Evolutionary conservation across 768 basidiomycete genomes (phyloP).

Genomic region (Collybia sp.): DNA sequence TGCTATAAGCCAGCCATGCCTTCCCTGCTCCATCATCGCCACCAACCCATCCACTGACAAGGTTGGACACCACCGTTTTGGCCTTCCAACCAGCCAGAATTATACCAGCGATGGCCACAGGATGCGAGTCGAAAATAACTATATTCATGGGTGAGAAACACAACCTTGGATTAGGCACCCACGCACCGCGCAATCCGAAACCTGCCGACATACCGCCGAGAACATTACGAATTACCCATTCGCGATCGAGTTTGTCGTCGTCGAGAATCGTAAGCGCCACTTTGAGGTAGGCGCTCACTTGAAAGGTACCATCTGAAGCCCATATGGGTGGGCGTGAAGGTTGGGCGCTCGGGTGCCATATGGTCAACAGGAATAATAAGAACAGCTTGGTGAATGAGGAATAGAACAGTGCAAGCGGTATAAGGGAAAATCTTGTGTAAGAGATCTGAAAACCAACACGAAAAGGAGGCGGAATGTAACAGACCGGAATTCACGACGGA

Average conservation of each 20-base stretch:
- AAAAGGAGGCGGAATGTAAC: not conserved
- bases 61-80: conserved; percentile 58
- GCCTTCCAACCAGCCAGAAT: conserved; percentile 70
- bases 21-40: conserved; percentile 52
- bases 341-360: conserved; percentile 59
- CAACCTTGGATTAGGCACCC: not conserved
- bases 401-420: conserved; percentile 78
- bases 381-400: conserved; percentile 84
- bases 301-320: conserved; percentile 10
- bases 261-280: conserved; percentile 54
- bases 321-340: conserved; percentile 18
- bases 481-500: conserved; percentile 61
- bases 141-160: not conserved
- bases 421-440: conserved; percentile 55
- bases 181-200: conserved; percentile 74
- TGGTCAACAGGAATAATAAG: conserved; percentile 74
- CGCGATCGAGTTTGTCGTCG: conserved; percentile 72
- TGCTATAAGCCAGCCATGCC: conserved; percentile 80
- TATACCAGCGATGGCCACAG: conserved; percentile 68
- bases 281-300: conserved; percentile 28
- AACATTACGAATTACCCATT: conserved; percentile 81
- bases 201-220: conserved; percentile 86
- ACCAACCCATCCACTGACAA: conserved; percentile 69
- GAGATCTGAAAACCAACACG: not conserved
- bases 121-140: conserved; percentile 80